Evolutionary conservation across 2,329 filamentous ascomycete genomes (phyloP), one percentile per base, ranked within the genome.

Genomic region (Tolypocladium ovalisporum): DNA sequence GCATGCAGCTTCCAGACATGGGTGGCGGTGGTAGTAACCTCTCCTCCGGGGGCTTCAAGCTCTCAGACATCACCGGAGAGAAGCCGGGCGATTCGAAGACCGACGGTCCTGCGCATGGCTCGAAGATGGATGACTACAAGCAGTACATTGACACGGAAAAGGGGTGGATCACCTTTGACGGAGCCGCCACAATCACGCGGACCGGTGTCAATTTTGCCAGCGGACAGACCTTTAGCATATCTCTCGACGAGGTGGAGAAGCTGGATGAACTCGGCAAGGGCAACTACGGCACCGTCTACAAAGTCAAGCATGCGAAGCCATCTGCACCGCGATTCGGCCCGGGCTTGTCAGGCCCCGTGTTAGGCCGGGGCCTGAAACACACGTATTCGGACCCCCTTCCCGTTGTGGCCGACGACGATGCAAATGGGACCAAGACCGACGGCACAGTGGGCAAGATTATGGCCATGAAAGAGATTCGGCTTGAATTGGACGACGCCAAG

Each of bases 391-490:
- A 75, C 24, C 67, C 72, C 9, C 64, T 68, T 10, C 65, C 67
- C 2, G 29, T 66, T 9, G 63, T 73, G 13, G 59, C 64, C 6
- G 63, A 69, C 4, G 66, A 68, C 13, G 67, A 68, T 0, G 57
- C 63, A 0, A 59, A 63, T 15, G 69, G 70, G 63, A 52, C 66
- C 68, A n/a, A 60, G n/a, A 67, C 63, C 52, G 63, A 73, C 53
- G 75, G 75, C 5, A 83, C 82, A 1, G 86, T 85, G 0, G 91
- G 93, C 22, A 83, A 89, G 54, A 79, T 96, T 59, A 97, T 99
- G 94, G 94, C 94, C 17, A 99, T 99, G 94, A 99, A 99, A 71
- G 94, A 99, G 73, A 95, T 99, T 65, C 85, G 94, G 24, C 78
- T 99, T 12, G 94, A 99, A 71, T 79, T 99, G 56, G 94, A 99